These are phyloP conservation scores for Suillus spraguei DNA, from an alignment of 768 basidiomycete species.

Conservation along the genomic window DNA sequence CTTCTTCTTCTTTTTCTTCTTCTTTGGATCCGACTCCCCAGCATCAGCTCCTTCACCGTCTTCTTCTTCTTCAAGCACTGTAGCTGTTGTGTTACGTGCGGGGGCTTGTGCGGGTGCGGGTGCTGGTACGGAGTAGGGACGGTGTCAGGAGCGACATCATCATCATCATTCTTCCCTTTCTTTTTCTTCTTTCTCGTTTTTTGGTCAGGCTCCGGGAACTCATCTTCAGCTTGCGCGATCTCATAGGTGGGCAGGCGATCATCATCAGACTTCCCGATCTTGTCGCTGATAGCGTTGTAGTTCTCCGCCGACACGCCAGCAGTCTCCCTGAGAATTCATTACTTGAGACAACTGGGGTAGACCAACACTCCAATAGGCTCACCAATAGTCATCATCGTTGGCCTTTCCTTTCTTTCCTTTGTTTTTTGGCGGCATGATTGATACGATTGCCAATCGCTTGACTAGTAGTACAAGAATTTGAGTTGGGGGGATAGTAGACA, in stretches of 20 bases:
- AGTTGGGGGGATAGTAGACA: not conserved
- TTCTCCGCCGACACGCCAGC: slow-evolving; percentile 59
- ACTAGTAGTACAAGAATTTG: not conserved
- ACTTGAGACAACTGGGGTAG: slow-evolving; percentile 17
- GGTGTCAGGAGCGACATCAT: slow-evolving; percentile 36
- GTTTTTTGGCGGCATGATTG: slow-evolving; percentile 53
- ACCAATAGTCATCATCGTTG: slow-evolving; percentile 83
- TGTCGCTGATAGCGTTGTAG: slow-evolving; percentile 34
- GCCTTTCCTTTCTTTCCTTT: slow-evolving; percentile 91
- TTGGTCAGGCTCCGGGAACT: slow-evolving; percentile 10
- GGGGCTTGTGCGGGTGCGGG: slow-evolving; percentile 17
- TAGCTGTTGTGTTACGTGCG: slow-evolving; percentile 25
- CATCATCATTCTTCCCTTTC: slow-evolving; percentile 59
- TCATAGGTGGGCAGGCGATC: slow-evolving; percentile 44
- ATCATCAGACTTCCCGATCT: slow-evolving; percentile 42
- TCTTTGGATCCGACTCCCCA: slow-evolving; percentile 51
- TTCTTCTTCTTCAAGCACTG: slow-evolving; percentile 57
- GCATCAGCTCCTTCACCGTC: slow-evolving; percentile 67
- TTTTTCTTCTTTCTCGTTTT: slow-evolving; percentile 49
- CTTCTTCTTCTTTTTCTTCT: slow-evolving; percentile 87
- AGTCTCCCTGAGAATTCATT: slow-evolving; percentile 52
- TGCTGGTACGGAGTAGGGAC: slow-evolving; percentile 33
- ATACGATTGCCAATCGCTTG: slow-evolving; percentile 7
- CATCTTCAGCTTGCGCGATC: slow-evolving; percentile 42
- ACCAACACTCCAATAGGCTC: slow-evolving; percentile 21